phyloP scores from a whole-genome alignment of 352 stramenopile genomes.

The Globisporangium lucens region DNA sequence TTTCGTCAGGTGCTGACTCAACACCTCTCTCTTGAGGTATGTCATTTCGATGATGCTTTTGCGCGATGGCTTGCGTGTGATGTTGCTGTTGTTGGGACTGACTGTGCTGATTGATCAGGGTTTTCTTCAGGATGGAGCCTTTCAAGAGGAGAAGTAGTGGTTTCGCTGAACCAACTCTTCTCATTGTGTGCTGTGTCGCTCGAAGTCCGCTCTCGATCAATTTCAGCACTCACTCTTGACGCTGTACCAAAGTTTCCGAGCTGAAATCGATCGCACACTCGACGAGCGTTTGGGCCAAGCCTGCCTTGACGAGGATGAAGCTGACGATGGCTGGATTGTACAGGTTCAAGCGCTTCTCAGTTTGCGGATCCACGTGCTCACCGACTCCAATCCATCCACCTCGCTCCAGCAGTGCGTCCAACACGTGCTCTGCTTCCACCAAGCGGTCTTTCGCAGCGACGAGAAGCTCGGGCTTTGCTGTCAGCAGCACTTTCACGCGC shows the following conservation, averaged over 20 bases:
- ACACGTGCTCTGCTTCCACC: slow-evolving; percentile 34
- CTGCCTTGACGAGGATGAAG: slow-evolving; percentile 50
- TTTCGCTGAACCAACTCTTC: slow-evolving; percentile 36
- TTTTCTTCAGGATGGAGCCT: slow-evolving; percentile 50
- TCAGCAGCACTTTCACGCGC: slow-evolving; percentile 29
- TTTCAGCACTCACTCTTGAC: slow-evolving; percentile 24
- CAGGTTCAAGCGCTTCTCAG: slow-evolving; percentile 38
- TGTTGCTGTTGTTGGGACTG: slow-evolving; percentile 1
- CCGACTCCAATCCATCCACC: slow-evolving; percentile 60
- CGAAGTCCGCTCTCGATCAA: slow-evolving; percentile 37
- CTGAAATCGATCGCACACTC: slow-evolving; percentile 27
- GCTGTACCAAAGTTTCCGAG: slow-evolving; percentile 19
- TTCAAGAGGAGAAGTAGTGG: slow-evolving; percentile 53
- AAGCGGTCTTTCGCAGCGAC: slow-evolving; percentile 19
- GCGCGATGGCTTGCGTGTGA: neutral
- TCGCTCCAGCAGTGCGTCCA: slow-evolving; percentile 45
- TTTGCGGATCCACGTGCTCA: slow-evolving; percentile 5
- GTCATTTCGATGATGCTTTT: slow-evolving; percentile 7
- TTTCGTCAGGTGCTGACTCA: neutral
- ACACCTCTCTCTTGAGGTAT: neutral
- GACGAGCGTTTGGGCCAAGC: slow-evolving; percentile 50
- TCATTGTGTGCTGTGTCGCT: slow-evolving; percentile 39
- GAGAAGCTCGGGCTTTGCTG: slow-evolving; percentile 13
- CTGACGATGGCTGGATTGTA: slow-evolving; percentile 46
- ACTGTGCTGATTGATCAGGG: slow-evolving; percentile 13